Conservation (phyloP, 305 asterid genomes). For the Euphrasia arctica region DNA sequence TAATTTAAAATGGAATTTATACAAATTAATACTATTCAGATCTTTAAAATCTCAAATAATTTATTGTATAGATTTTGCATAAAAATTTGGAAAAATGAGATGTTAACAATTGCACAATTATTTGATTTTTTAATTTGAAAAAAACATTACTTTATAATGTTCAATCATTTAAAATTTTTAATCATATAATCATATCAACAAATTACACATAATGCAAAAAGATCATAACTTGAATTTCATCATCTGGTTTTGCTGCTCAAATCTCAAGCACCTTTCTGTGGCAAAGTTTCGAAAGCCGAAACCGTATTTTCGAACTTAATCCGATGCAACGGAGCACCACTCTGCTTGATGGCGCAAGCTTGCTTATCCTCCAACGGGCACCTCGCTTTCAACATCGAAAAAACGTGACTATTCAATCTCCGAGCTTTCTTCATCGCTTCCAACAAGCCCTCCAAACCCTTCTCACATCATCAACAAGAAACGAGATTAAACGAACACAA, state of each 20-base stretch:
- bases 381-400: slow-evolving; percentile 93
- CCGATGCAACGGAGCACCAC: slow-evolving; percentile 91
- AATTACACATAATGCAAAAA: slow-evolving; percentile 11
- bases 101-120: no score
- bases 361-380: slow-evolving; percentile 99
- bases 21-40: no score
- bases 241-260: not conserved
- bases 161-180: no score
- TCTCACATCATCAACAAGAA: slow-evolving; percentile 13
- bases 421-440: slow-evolving; percentile 98
- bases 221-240: not conserved
- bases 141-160: no score
- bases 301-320: slow-evolving; percentile 91
- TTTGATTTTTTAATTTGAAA: no score
- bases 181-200: no score
- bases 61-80: no score
- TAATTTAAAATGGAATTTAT: no score
- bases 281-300: slow-evolving; percentile 95
- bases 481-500: not conserved
- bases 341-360: slow-evolving; percentile 96
- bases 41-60: no score
- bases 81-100: no score
- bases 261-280: slow-evolving; percentile 81
- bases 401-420: slow-evolving; percentile 85
- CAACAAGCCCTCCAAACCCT: slow-evolving; percentile 64